phyloP scores from a whole-genome alignment of 176 grass and related monocot genomes.

The Cocos nucifera region DNA sequence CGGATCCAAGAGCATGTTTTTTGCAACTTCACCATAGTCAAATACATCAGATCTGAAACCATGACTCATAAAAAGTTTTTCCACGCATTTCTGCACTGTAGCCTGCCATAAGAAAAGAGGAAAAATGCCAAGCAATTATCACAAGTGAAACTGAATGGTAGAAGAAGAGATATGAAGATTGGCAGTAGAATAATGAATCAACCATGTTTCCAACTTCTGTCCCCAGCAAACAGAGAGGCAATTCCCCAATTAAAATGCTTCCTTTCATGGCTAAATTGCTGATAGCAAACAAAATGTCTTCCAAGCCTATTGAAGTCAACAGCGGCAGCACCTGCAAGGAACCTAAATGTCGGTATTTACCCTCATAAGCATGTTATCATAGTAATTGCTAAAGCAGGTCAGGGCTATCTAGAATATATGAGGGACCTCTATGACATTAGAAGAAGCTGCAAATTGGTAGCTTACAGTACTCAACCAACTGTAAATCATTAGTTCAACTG shows the following conservation, averaged over 20 bases:
- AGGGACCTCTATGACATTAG: no score
- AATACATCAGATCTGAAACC: constrained; percentile 50
- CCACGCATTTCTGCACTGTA: constrained; percentile 28
- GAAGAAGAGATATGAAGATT: not conserved
- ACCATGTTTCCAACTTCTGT: constrained; percentile 30
- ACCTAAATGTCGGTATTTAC: not conserved
- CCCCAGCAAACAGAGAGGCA: constrained; percentile 32
- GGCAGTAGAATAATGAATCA: not conserved
- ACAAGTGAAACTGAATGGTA: constrained; percentile 9
- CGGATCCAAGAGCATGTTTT: constrained; percentile 27
- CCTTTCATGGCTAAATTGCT: constrained; percentile 77
- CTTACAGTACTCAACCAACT: no score
- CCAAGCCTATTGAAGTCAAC: constrained; percentile 31
- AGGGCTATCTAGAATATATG: not conserved
- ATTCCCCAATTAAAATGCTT: constrained; percentile 70
- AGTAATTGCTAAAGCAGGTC: not conserved
- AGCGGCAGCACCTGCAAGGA: constrained; percentile 69
- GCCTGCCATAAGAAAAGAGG: constrained; percentile 30
- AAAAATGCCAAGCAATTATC: constrained; percentile 4
- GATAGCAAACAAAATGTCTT: constrained; percentile 47
- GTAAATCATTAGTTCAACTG: no score
- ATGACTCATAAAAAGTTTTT: constrained; percentile 54
- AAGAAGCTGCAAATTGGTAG: no score
- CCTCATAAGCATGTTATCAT: not conserved
- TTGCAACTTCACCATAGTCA: constrained; percentile 36